Conservation (phyloP, 2,329 filamentous ascomycete species). For the Fonsecaea erecta region DNA sequence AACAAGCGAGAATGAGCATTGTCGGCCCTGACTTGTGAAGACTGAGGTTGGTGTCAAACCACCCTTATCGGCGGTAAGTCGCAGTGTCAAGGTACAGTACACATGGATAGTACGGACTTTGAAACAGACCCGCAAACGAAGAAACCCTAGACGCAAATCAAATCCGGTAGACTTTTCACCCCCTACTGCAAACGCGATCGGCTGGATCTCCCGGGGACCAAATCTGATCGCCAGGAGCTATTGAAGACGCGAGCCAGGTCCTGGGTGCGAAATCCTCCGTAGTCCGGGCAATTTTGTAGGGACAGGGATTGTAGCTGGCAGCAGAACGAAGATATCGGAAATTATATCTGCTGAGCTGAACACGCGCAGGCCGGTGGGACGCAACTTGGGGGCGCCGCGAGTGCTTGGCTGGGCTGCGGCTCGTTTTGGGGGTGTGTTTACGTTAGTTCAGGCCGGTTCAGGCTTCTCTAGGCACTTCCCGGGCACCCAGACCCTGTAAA, state of each 20-base stretch:
- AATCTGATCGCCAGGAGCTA: constrained; percentile 2
- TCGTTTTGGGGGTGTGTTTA: neutral
- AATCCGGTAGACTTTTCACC: neutral
- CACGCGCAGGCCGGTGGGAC: neutral
- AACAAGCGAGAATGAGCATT: neutral
- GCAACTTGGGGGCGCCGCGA: neutral
- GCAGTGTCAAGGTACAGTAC: neutral
- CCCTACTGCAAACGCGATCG: neutral
- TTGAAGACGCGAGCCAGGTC: constrained; percentile 9
- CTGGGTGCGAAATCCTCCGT: neutral
- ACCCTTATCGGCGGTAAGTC: neutral
- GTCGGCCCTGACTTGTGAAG: neutral
- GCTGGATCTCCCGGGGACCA: neutral
- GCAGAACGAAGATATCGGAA: constrained; percentile 20
- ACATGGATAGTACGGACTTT: neutral
- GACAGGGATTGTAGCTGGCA: neutral
- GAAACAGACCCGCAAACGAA: neutral
- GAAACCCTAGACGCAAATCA: neutral
- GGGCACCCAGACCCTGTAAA: neutral
- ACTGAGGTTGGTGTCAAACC: neutral
- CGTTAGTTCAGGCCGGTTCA: neutral
- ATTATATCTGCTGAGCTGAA: constrained; percentile 15
- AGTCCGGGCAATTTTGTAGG: constrained; percentile 8
- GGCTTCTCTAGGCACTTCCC: neutral
- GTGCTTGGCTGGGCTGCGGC: constrained; percentile 8